Base-by-base conservation (phyloP, 2,329 filamentous ascomycete genomes). In the Sclerotinia minor region DNA sequence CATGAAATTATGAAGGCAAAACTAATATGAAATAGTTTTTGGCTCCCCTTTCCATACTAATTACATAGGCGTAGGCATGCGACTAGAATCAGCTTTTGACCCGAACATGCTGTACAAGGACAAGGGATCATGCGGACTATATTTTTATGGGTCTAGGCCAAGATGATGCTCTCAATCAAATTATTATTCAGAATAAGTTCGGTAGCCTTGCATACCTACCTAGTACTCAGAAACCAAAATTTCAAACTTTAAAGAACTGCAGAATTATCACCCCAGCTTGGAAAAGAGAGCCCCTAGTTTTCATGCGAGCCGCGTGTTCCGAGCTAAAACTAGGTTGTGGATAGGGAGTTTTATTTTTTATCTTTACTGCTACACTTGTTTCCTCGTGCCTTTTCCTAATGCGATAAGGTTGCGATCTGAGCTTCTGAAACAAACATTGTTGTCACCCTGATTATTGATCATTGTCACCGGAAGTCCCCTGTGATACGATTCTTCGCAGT, bases 181-280 rank as follows among this genome's bases (percentile, higher is more conserved):
- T 6, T 26, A 38, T 38, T 38, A 35, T 19, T 11, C 45, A 15
- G 4, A 50, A 15, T 44, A 5, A 29, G 4, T 50, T 50, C 50
- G 13, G 58, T 49, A 49, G 29, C 44, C 58, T 61, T 61, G 45
- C 45, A 50, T 38, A 50, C 38, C 38, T 41, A 41, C 38, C 38
- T 41, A 41, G 2, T 17, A 41, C 29, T 24, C 17, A 13, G 54
- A n/a, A n/a, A 58, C 38, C 35, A 5, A n/a, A 21, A 26, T 17
- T 21, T 38, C 8, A n/a, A 38, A 9, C 45, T 26, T 44, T 11
- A 45, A 24, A 60, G 17, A 45, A 15, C 7, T 54, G 52, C 29
- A 54, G 17, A 54, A 54, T 11, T 29, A 15, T 7, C n/a, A 35
- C 52, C n/a, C 19, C 5, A 21, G 19, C 17, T 35, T 54, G 5